Evolutionary conservation across 331 rosid genomes (phyloP), one percentile per base, ranked within the genome.

Genomic region (Acacia concinna): DNA sequence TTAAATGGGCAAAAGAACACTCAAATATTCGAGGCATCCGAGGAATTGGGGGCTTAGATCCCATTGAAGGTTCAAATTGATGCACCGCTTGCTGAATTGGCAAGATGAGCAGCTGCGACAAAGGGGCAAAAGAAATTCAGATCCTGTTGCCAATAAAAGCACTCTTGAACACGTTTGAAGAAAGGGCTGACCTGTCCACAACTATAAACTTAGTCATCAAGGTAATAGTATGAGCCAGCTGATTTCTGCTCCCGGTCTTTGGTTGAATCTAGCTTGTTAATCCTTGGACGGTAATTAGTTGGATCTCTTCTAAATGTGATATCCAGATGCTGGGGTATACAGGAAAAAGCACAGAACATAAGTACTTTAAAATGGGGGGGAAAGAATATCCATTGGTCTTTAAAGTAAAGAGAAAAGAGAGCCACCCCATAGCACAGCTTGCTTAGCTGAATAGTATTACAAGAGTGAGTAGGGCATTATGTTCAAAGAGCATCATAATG

Each of bases 241-340:
- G 84, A 4, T 79, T 96, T 96, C 46, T 96, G 99, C 71, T 96
- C 99, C 81, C 99, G 85, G 77, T 96, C 99, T 79, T 96, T 96
- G 4, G 99, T 86, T 47, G 99, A 96, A 23, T 91, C 97, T 56
- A 91, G 49, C 86, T 96, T 96, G 85, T 96, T 96, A 81, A 96
- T 96, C 81, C 99, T 89, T 18, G 99, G 99, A 67, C 99, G 97
- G 64, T 1, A 93, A 79, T 96, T 96, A 56, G 98, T 96, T 11
- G 99, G 99, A 80, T 96, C 99, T 54, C 99, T 89, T 86, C 99
- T 91, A 84, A 96, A 93, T n/a, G 99, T 96, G 84, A 96, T 96
- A 84, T 96, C 94, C 59, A 96, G 89, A 87, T 96, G 99, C 99
- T 96, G 91, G 30, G 23, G 5, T 11, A 43, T 31, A 17, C 71